phyloP scores from a whole-genome alignment of 2,329 filamentous ascomycete genomes.

The Botrytis cinerea region DNA sequence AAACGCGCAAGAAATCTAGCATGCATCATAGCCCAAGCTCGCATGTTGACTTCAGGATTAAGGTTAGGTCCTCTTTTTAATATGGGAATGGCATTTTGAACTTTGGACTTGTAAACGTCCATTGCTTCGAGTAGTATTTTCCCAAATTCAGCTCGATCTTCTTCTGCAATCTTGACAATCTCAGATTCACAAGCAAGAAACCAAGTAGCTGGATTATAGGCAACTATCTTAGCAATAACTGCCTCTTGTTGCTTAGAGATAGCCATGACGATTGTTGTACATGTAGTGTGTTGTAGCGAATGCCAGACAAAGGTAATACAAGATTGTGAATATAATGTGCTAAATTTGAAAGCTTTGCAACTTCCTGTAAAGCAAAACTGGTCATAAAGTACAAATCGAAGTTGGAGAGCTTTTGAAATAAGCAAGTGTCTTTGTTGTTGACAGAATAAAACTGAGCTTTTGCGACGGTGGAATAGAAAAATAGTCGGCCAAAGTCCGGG shows the following conservation, averaged over 20 bases:
- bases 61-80: constrained; percentile 2
- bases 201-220: constrained; percentile 6
- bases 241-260: neutral
- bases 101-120: neutral
- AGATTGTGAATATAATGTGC: neutral
- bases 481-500: neutral
- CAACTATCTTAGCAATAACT: neutral
- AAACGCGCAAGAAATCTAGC: neutral
- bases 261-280: neutral
- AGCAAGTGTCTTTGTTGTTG: neutral
- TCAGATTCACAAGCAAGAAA: neutral
- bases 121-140: neutral
- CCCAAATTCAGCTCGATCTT: neutral
- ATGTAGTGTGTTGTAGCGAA: neutral
- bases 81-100: neutral
- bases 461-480: neutral
- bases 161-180: neutral
- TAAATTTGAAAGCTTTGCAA: neutral
- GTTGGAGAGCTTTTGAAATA: neutral
- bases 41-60: neutral
- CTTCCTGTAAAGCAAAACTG: accelerated
- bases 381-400: neutral
- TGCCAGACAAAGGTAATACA: neutral
- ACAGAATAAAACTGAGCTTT: neutral
- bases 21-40: constrained; percentile 10